Base-by-base conservation (phyloP, 2,329 filamentous ascomycete species). In the Exophiala xenobiotica region DNA sequence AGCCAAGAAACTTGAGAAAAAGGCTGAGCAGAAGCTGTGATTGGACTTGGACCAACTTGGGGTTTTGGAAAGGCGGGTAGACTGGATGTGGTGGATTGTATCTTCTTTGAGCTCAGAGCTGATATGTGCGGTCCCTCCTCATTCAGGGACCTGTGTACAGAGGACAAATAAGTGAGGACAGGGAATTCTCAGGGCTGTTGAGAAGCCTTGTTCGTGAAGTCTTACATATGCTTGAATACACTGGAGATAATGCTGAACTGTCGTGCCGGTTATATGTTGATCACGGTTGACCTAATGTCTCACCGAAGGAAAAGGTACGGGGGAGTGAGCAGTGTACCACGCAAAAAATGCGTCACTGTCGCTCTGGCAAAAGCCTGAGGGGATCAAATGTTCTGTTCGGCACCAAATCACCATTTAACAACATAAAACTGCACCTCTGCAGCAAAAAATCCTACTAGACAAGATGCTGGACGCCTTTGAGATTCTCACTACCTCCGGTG, bases 381-480 rank as follows among this genome's bases (percentile, higher is more conserved):
- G 38, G 18, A 24, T 40, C 38, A 40, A 24, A 40, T 12, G 38
- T 23, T 40, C 20, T 40, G 8, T 40, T 14, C 22, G 22, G 19
- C 18, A 6, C 38, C 19, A n/a, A 23, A 22, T 22, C 9, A n/a
- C 8, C 19, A 23, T 22, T 11, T n/a, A n/a, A 23, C n/a, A 6
- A 11, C 22, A 22, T 24, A 23, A 22, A 20, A 22, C 20, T 23
- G 38, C 12, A 20, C 38, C 19, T 14, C 4, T n/a, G 3, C 19
- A 22, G 14, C 18, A 23, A 23, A 18, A 6, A 23, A 23, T 43
- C 14, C 8, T n/a, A 9, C 7, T 18, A 11, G 14, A 12, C 46
- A 68, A 61, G 51, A 97, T 97, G 92, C 75, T 99, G 73, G 93
- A 99, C 75, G 87, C 88, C 12, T 99, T 99, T 70, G 92, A 99